These are phyloP conservation scores for Chaetomium strumarium DNA, from an alignment of 2,329 filamentous ascomycete species.

Conservation along the genomic window DNA sequence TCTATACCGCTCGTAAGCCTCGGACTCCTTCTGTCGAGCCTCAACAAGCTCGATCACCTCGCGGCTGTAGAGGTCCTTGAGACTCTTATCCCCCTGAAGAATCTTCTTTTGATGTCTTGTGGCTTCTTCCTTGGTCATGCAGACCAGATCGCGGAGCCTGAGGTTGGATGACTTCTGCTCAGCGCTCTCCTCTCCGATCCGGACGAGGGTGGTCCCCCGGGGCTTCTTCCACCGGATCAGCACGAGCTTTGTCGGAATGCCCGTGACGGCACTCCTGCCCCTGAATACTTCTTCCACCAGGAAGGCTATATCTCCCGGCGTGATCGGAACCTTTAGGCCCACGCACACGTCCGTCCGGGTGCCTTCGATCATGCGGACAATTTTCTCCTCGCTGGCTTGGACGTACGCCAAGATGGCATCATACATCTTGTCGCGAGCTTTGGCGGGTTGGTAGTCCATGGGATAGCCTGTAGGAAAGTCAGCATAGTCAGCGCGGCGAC, in stretches of 20 bases:
- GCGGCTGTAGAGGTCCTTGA: constrained; percentile 68
- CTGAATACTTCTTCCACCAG: constrained; percentile 83
- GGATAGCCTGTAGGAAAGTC: constrained; percentile 60
- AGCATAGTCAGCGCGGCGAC: not conserved
- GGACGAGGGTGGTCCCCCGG: constrained; percentile 48
- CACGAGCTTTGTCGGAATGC: constrained; percentile 70
- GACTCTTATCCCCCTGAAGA: constrained; percentile 59
- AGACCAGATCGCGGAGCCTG: constrained; percentile 66
- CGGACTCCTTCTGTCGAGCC: constrained; percentile 61
- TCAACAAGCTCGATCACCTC: constrained; percentile 63
- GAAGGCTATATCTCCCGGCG: constrained; percentile 75
- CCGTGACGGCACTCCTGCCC: constrained; percentile 76
- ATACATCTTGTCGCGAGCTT: constrained; percentile 86
- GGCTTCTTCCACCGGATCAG: constrained; percentile 78
- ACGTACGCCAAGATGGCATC: constrained; percentile 72
- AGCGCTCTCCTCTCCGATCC: constrained; percentile 58
- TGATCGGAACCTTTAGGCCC: constrained; percentile 75
- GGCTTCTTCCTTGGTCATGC: constrained; percentile 91
- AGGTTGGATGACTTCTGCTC: constrained; percentile 73
- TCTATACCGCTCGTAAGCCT: constrained; percentile 50
- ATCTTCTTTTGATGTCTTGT: constrained; percentile 73
- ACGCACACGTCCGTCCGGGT: constrained; percentile 46
- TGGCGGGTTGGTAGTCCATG: constrained; percentile 72
- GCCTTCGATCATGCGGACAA: constrained; percentile 50
- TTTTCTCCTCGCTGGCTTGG: constrained; percentile 72